Evolutionary conservation across 805 yeast species (phyloP), one percentile per base, ranked within the genome.

Genomic region (Cyberlindnera mrakii): DNA sequence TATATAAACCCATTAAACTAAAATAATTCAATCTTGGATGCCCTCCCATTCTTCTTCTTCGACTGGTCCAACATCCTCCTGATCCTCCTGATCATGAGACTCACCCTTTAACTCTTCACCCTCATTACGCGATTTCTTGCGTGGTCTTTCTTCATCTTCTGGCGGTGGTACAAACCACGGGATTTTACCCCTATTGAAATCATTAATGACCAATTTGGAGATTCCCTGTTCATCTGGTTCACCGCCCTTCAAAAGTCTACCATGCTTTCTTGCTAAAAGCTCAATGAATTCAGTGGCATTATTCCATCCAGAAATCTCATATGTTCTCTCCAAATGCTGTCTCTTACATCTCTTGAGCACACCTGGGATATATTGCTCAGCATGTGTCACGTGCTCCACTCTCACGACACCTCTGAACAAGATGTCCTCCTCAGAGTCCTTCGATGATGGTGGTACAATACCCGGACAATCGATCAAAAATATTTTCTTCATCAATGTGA

Each of bases 111-210:
- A 38, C 27, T 37, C 35, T 42, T 50, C 48, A 18, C 46, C 59
- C 30, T 59, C 65, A 36, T 51, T 46, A 40, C 56, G 58, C 34
- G 43, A 49, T 48, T 56, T 60, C 48, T 56, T 54, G 43, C 59
- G 58, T 34, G 62, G 58, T 52, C 61, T 58, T 38, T 57, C 82
- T 45, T 68, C 81, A 35, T 80, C 85, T 52, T 81, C 77, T 34
- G 98, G 97, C 25, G 99, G 99, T 23, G 93, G 80, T 29, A 87
- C 87, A 62, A 91, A 91, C 99, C 99, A 91, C 19, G 99, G 99
- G 43, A 91, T 91, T 59, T 88, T 87, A 48, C 99, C 99, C 66
- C 99, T 78, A 67, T 89, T 91, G 73, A 91, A 91, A 64, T 91
- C 99, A 55, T 88, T 88, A 63, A 91, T 75, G 27, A 91, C 83